Evolutionary conservation across 2,329 filamentous ascomycete species (phyloP).

Genomic region (Phaeosphaeriaceae sp.): DNA sequence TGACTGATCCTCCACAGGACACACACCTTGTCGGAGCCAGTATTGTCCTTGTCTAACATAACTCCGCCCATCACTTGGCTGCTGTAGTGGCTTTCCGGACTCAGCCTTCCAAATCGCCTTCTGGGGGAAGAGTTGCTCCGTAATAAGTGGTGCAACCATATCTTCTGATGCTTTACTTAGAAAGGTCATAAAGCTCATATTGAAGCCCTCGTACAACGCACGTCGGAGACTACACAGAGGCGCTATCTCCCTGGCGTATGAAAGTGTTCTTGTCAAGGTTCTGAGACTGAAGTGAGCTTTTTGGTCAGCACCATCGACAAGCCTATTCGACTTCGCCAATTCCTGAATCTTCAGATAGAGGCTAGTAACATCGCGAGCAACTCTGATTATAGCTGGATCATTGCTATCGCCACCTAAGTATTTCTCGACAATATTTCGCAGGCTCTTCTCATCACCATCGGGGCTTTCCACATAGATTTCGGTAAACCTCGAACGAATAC

Average conservation of each 20-base stretch:
- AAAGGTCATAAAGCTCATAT: constrained; percentile 95
- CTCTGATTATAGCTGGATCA: constrained; percentile 70
- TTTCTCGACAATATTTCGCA: constrained; percentile 85
- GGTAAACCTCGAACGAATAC: constrained; percentile 89
- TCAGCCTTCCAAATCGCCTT: constrained; percentile 73
- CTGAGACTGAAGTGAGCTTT: constrained; percentile 96
- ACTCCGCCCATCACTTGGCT: constrained; percentile 74
- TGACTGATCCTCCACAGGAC: constrained; percentile 70
- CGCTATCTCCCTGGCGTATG: constrained; percentile 84
- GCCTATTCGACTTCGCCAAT: constrained; percentile 77
- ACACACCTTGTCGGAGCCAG: constrained; percentile 81
- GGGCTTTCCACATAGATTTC: constrained; percentile 94
- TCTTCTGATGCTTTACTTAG: constrained; percentile 82
- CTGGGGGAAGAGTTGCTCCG: constrained; percentile 77
- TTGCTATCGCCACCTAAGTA: constrained; percentile 76
- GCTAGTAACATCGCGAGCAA: constrained; percentile 79
- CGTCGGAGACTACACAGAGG: constrained; percentile 83
- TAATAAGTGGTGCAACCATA: constrained; percentile 78
- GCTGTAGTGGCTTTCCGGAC: constrained; percentile 77
- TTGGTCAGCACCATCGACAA: constrained; percentile 95
- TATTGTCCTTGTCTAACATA: constrained; percentile 91
- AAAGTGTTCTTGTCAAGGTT: constrained; percentile 87
- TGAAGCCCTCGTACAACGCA: constrained; percentile 92
- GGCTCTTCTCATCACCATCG: constrained; percentile 83
- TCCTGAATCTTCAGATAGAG: constrained; percentile 89